Conservation (phyloP, 2,329 filamentous ascomycete species). For the Fusarium mexicanum region DNA sequence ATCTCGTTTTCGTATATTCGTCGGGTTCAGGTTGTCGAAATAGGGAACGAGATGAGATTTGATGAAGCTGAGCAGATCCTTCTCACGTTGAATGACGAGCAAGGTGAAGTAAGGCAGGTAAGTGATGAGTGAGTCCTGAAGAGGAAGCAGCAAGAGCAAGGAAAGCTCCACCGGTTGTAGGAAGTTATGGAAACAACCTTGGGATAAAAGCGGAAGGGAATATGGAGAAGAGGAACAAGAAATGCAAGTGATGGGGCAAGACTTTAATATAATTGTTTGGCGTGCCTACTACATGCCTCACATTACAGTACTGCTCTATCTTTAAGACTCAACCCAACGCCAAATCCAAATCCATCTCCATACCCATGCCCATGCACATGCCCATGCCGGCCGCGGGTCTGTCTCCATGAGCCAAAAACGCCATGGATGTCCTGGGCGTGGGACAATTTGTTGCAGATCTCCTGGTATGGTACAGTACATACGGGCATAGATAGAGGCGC, state of each 20-base stretch:
- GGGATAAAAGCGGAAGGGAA: slow-evolving; percentile 9
- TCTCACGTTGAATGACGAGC: slow-evolving; percentile 5
- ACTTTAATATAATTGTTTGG: slow-evolving; percentile 29
- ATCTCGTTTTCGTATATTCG: slow-evolving; percentile 20
- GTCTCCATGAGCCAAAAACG: slow-evolving; percentile 29
- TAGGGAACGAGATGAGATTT: not conserved
- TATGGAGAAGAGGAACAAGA: slow-evolving; percentile 8
- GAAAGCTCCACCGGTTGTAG: slow-evolving; percentile 17
- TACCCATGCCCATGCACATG: not conserved
- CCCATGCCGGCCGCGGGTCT: slow-evolving; percentile 9
- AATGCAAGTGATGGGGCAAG: slow-evolving; percentile 14
- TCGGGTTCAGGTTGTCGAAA: not conserved
- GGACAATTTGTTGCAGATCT: slow-evolving; percentile 28
- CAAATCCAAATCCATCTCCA: slow-evolving; percentile 6
- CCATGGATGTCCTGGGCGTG: slow-evolving; percentile 24
- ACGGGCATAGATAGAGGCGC: slow-evolving; percentile 25
- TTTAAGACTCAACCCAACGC: slow-evolving; percentile 1
- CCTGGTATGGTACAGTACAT: not conserved
- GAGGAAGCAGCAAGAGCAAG: not conserved
- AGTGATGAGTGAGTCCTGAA: slow-evolving; percentile 6
- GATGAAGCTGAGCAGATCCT: not conserved
- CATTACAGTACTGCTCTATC: not conserved
- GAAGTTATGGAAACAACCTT: slow-evolving; percentile 22
- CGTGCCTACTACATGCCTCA: not conserved
- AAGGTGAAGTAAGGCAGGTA: slow-evolving; percentile 1